phyloP scores from a whole-genome alignment of 441 rosid genomes.

The Erysimum pusillum region DNA sequence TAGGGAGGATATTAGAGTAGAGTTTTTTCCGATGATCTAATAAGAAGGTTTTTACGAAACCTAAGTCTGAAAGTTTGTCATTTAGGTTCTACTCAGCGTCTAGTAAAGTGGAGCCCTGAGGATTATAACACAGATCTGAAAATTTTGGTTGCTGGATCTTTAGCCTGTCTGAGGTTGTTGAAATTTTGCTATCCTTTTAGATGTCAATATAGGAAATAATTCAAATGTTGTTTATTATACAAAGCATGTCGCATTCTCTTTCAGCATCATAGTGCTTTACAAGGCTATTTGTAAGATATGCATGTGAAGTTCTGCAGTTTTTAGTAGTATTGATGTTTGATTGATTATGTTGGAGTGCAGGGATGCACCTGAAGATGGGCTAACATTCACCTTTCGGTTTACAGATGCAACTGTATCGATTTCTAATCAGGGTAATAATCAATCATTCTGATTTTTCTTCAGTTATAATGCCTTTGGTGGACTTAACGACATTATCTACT shows the following conservation, averaged over 20 bases:
- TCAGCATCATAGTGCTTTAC: background rate
- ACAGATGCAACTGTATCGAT: conserved; percentile 81
- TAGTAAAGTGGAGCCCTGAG: conserved; percentile 20
- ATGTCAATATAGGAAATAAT: conserved; percentile 6
- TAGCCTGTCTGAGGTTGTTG: conserved; percentile 18
- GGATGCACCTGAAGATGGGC: conserved; percentile 91
- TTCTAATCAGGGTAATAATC: conserved; percentile 87
- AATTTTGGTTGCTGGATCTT: conserved; percentile 18
- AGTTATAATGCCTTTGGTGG: conserved; percentile 23
- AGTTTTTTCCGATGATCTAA: conserved; percentile 4
- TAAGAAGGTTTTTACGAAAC: conserved; percentile 20
- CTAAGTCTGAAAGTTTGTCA: background rate
- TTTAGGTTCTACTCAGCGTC: conserved; percentile 11
- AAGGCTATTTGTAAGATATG: conserved; percentile 20
- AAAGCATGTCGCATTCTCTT: conserved; percentile 8
- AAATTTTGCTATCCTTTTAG: conserved; percentile 3
- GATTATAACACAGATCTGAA: conserved; percentile 10
- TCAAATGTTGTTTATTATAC: conserved; percentile 23
- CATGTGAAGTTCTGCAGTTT: conserved; percentile 32
- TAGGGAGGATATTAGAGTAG: conserved; percentile 18
- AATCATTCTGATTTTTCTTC: conserved; percentile 32
- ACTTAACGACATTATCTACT: conserved; percentile 23
- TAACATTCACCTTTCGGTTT: conserved; percentile 93
- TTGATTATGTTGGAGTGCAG: conserved; percentile 58
- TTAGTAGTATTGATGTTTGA: conserved; percentile 39